Percentiles rank a stretch among this genome's conserved stretches.
phyloP scores from a whole-genome alignment of 129 eudicot species.

The Saussurea involucrata region DNA sequence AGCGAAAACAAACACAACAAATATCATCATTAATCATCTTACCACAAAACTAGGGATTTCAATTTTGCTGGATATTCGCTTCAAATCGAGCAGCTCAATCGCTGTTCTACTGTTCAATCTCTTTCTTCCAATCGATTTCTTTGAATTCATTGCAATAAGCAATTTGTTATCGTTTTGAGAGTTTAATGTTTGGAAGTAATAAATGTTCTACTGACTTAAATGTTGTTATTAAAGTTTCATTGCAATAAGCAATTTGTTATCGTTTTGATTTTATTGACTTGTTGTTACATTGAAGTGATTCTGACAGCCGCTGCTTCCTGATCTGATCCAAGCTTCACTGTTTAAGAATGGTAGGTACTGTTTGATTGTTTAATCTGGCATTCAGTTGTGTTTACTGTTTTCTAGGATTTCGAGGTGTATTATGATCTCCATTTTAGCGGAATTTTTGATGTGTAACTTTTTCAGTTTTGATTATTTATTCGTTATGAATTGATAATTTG shows the following conservation, averaged over 20 bases:
- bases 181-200: conserved; percentile 1
- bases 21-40: neutral
- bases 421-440: neutral
- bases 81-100: neutral
- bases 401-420: neutral
- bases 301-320: conserved; percentile 22
- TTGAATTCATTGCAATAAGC: neutral
- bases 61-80: conserved; percentile 16
- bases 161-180: neutral
- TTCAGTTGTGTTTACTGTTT: conserved; percentile 9
- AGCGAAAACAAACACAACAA: neutral
- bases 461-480: no score
- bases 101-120: conserved; percentile 5
- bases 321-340: conserved; percentile 30
- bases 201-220: neutral
- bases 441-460: neutral
- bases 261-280: conserved; percentile 6
- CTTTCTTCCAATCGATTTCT: neutral
- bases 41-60: conserved; percentile 17
- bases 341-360: conserved; percentile 34
- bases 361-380: neutral
- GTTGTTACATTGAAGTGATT: conserved; percentile 22
- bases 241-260: neutral
- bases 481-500: neutral
- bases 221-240: neutral